Evolutionary conservation across 2,329 filamentous ascomycete species (phyloP), one percentile per base, ranked within the genome.

Genomic region (Scleromitrula shiraiana): DNA sequence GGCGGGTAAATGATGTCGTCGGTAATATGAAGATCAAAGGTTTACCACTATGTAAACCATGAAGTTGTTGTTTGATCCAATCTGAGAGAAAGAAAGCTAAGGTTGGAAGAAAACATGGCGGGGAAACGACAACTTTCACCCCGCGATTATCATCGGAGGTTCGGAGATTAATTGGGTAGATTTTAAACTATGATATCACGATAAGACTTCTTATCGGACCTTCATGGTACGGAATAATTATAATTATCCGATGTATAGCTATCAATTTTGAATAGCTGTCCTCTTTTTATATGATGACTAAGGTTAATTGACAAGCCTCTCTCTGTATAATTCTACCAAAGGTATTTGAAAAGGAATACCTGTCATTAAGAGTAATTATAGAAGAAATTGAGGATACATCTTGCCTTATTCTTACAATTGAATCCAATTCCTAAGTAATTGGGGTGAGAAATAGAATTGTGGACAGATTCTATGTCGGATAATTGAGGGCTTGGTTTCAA

Each of bases 391-490:
- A n/a, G 12, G 12, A 8, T 33, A 23, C 6, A 41, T 22, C 15
- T 37, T 19, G 19, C 15, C 15, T 19, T 35, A 9, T 22, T 37
- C n/a, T 14, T n/a, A 2, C 6, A 44, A 26, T 45, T 20, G 7
- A 32, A 42, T 24, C 24, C 33, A 30, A 23, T 29, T 29, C n/a
- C 15, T 23, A 17, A 1, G 8, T 7, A 47, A 8, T 12, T 15
- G 10, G 33, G 24, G 15, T 22, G 14, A 15, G 20, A 24, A 32
- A 41, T 7, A 9, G n/a, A 15, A 10, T 57, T 58, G 60, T 61
- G 60, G 59, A 58, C 59, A 62, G 56, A 63, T 62, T 55, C 43
- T 55, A 60, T 61, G 56, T 53, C 23, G 24, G 46, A 37, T 45
- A 46, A 33, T 51, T 52, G 54, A 54, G 41, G n/a, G 46, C 37